Base-by-base conservation (phyloP, 305 asterid genomes). In the Fraxinus nigra region DNA sequence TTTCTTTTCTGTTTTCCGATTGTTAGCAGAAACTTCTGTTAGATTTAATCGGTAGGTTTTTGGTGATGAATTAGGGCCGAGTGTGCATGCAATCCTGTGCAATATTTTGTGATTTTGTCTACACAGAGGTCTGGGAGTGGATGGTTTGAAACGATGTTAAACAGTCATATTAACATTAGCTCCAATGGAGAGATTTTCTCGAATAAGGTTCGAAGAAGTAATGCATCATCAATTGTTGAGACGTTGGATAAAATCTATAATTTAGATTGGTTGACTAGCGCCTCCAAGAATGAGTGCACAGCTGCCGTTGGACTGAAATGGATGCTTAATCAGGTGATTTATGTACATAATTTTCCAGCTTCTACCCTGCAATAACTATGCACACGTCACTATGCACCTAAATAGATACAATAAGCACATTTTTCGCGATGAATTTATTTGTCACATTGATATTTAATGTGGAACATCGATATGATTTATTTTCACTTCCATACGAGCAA, bases 121-220 rank as follows among this genome's bases (percentile, higher is more conserved):
- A 92, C 94, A 0, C 98, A 95, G 90, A 91, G 98, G 83, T 95
- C 98, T 7, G 99, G 99, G 79, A 95, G 99, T 84, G 99, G 99
- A 88, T 95, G 99, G 99, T 95, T 95, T 78, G 98, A 95, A 69
- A 95, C 98, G 1, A 87, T 95, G 84, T 81, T 95, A 87, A 95
- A 95, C 85, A 95, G 93, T 86, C 99, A 95, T 89, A 86, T 82
- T 46, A 95, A 95, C 86, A 89, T 95, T 78, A 93, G 97, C 94
- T 95, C 99, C 78, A 93, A 95, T 6, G 99, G 98, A 78, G 98
- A 95, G 92, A 92, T 95, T 75, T 95, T 95, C 89, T 95, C 98
- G 0, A 97, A 90, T 84, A 93, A 95, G 85, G 83, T 74, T 38
- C 91, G 98, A 69, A 91, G 97, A 82, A 82, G 90, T 82, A 94